Percentiles rank a stretch among this genome's conserved stretches.
Conservation (phyloP, 495 filamentous ascomycete species). For the Endocarpon pusillum region DNA sequence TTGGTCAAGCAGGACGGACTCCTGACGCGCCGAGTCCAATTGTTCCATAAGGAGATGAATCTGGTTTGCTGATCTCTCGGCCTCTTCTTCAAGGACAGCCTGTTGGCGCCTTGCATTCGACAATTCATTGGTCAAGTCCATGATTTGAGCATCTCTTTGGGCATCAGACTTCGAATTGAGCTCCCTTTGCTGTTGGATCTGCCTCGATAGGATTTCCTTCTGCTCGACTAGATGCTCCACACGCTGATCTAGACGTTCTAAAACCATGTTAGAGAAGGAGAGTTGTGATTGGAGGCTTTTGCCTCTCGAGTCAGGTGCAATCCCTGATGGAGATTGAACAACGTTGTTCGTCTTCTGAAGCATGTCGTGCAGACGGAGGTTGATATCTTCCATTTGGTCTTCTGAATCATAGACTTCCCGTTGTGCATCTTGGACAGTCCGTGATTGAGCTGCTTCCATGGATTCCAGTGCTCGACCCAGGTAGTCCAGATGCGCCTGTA, state of each 20-base stretch:
- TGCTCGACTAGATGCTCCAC: conserved; percentile 53
- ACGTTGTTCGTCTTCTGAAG: conserved; percentile 29
- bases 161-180: conserved; percentile 53
- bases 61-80: conserved; percentile 23
- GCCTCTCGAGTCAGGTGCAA: conserved; percentile 28
- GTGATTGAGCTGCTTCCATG: conserved; percentile 17
- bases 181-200: conserved; percentile 85
- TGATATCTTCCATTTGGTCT: conserved; percentile 31
- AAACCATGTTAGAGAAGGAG: conserved; percentile 40
- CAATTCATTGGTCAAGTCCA: conserved; percentile 31
- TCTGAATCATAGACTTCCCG: conserved; percentile 18
- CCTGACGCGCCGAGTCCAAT: conserved; percentile 26
- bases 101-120: conserved; percentile 23
- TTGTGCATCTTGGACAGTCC: conserved; percentile 4
- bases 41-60: conserved; percentile 27
- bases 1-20: conserved; percentile 15
- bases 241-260: conserved; percentile 52
- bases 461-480: conserved; percentile 28
- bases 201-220: conserved; percentile 64
- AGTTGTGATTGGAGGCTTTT: conserved; percentile 34
- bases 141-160: conserved; percentile 36
- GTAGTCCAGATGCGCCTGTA: conserved; percentile 33
- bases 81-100: conserved; percentile 22
- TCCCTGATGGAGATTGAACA: conserved; percentile 26
- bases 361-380: conserved; percentile 32